Evolutionary conservation across 345 rosid species (phyloP).

Genomic region (Hypericum perforatum): DNA sequence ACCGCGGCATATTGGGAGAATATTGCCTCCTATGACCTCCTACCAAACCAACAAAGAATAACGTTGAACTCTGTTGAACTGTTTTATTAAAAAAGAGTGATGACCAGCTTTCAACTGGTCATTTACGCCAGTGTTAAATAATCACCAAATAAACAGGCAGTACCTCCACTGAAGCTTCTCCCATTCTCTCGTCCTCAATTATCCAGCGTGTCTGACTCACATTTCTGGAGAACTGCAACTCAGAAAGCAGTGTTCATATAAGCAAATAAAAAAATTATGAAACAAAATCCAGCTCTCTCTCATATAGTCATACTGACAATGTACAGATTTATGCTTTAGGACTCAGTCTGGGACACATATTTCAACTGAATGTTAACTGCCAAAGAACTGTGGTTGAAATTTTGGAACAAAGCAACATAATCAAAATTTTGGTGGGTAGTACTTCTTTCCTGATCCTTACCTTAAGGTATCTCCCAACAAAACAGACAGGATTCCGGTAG

Average conservation of each 20-base stretch:
- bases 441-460: conserved; percentile 21
- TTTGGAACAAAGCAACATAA: no score
- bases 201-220: conserved; percentile 96
- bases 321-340: no score
- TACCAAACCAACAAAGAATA: conserved; percentile 15
- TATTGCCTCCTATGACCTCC: conserved; percentile 78
- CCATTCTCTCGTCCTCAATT: conserved; percentile 93
- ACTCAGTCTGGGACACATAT: no score
- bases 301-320: no score
- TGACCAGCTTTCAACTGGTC: conserved; percentile 3
- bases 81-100: no score
- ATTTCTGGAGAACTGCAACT: conserved; percentile 78
- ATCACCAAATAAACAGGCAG: conserved; percentile 6
- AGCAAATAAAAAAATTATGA: no score
- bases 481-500: conserved; percentile 55
- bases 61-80: neutral
- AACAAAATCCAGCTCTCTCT: no score
- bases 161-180: conserved; percentile 95
- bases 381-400: no score
- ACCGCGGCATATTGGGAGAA: conserved; percentile 67
- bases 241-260: neutral
- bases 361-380: no score
- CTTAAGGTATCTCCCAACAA: conserved; percentile 91
- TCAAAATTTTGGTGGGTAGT: no score
- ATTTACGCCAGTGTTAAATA: conserved; percentile 2